Conservation (phyloP, 2,329 filamentous ascomycete genomes). For the Didymella segeticola region DNA sequence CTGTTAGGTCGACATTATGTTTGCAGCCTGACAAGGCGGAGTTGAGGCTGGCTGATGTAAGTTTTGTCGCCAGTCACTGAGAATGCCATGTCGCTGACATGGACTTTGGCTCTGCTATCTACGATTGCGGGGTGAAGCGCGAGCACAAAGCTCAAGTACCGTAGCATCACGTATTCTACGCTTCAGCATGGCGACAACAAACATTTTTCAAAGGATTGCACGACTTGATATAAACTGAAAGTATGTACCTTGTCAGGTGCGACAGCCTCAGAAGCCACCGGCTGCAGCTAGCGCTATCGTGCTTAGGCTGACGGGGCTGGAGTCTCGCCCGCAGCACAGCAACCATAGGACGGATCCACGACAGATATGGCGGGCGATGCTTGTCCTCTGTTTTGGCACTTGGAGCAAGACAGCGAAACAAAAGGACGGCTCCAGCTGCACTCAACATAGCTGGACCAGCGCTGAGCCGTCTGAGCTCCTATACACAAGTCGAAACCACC, state of each 20-base stretch:
- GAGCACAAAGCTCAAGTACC: background rate
- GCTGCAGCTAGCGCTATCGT: slow-evolving; percentile 17
- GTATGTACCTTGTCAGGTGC: background rate
- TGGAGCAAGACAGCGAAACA: background rate
- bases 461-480: background rate
- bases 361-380: slow-evolving; percentile 6
- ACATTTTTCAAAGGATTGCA: slow-evolving; percentile 1
- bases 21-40: background rate
- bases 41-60: background rate
- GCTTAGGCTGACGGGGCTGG: slow-evolving; percentile 17
- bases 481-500: background rate
- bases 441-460: background rate
- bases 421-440: background rate
- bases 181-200: background rate
- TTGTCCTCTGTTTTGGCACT: background rate
- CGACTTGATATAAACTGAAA: background rate
- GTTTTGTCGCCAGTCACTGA: slow-evolving; percentile 5
- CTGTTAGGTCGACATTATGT: no score
- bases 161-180: background rate
- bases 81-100: background rate
- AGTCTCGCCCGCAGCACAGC: slow-evolving; percentile 12
- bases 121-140: background rate
- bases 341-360: slow-evolving; percentile 3
- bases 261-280: slow-evolving; percentile 14
- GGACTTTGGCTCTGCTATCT: background rate